Evolutionary conservation across 352 stramenopile species (phyloP).

Genomic region (Globisporangium cederbergense): DNA sequence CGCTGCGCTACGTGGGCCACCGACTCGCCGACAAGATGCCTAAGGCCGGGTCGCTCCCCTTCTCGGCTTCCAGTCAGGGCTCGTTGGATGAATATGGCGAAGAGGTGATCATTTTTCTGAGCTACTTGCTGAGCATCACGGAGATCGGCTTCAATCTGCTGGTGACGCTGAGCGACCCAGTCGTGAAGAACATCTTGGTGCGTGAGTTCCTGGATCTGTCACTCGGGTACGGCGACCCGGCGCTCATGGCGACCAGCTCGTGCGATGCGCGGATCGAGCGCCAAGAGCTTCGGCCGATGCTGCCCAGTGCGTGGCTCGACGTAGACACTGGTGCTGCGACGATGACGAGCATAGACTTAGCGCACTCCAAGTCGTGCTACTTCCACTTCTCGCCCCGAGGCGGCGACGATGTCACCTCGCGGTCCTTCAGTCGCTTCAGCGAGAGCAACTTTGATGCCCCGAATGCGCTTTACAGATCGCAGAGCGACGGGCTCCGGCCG

Average conservation of each 20-base stretch:
- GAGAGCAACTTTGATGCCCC: constrained; percentile 26
- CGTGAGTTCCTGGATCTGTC: constrained; percentile 70
- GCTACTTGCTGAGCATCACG: constrained; percentile 63
- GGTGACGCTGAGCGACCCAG: constrained; percentile 48
- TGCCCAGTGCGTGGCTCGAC: constrained; percentile 67
- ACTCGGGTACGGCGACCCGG: constrained; percentile 43
- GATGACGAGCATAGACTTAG: constrained; percentile 2
- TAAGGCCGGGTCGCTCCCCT: constrained; percentile 24
- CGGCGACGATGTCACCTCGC: constrained; percentile 19
- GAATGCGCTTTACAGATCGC: constrained; percentile 12
- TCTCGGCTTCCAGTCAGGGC: constrained; percentile 27
- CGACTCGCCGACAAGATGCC: constrained; percentile 54
- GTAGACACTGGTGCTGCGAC: constrained; percentile 23
- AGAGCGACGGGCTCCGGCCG: constrained; percentile 17
- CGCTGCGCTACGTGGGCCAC: constrained; percentile 63
- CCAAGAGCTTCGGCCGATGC: constrained; percentile 32
- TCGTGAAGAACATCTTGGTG: constrained; percentile 58
- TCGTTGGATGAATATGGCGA: constrained; percentile 54
- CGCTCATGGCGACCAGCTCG: constrained; percentile 60
- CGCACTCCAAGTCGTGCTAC: constrained; percentile 35
- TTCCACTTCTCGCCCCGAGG: constrained; percentile 22
- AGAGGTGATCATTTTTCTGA: constrained; percentile 50
- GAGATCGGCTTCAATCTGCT: constrained; percentile 67
- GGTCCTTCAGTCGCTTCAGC: constrained; percentile 25
- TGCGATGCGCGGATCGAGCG: constrained; percentile 71